Conservation (phyloP, 345 rosid species). For the Citropsis articulata region DNA sequence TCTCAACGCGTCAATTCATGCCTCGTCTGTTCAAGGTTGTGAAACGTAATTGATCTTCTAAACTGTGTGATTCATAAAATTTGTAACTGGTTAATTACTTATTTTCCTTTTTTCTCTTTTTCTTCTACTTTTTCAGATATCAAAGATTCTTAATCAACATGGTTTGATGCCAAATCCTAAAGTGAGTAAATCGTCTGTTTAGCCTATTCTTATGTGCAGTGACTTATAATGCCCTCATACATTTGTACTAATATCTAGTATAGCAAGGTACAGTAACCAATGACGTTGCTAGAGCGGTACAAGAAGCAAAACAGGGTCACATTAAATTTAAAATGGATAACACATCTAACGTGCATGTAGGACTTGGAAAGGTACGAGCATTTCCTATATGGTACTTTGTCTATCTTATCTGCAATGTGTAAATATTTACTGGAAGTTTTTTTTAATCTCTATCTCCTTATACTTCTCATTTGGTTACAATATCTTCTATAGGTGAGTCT, state of each 20-base stretch:
- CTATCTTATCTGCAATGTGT: not conserved
- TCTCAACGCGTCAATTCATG: conserved; percentile 70
- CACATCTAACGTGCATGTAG: conserved; percentile 82
- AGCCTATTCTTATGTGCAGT: not conserved
- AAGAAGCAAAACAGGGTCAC: conserved; percentile 72
- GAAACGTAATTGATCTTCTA: conserved; percentile 1
- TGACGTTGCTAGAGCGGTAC: conserved; percentile 71
- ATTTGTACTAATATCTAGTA: conserved; percentile 21
- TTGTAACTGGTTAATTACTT: not conserved
- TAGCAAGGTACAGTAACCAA: conserved; percentile 89
- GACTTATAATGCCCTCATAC: conserved; percentile 3
- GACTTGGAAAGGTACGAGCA: conserved; percentile 77
- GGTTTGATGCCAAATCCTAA: conserved; percentile 90
- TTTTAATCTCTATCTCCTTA: not conserved
- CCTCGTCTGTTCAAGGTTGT: conserved; percentile 81
- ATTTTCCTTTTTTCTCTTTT: not conserved
- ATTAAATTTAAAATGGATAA: conserved; percentile 90
- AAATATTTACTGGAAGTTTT: not conserved
- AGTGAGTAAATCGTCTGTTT: conserved; percentile 41
- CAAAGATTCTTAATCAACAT: conserved; percentile 78
- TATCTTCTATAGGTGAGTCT: conserved; percentile 53
- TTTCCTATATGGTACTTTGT: conserved; percentile 1
- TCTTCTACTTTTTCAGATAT: conserved; percentile 47
- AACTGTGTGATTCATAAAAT: not conserved
- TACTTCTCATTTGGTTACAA: conserved; percentile 1